Evolutionary conservation across 83 land plant species (phyloP).

Genomic region (Picea mariana): DNA sequence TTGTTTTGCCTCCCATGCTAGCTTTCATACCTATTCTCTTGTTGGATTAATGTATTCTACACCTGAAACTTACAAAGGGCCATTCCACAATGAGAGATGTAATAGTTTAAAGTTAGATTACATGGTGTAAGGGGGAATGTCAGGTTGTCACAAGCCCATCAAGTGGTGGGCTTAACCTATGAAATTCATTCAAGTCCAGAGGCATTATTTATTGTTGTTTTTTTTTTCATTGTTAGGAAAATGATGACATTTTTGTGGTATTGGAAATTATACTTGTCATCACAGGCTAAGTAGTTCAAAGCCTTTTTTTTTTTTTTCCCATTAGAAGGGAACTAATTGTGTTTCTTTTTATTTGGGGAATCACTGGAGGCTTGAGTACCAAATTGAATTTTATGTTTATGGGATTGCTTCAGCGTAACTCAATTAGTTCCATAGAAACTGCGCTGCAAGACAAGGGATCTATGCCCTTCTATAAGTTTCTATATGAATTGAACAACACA

Average conservation of each 20-base stretch:
- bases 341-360: background rate
- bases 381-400: background rate
- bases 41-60: too few species aligned
- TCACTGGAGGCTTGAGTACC: background rate
- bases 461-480: constrained; percentile 2
- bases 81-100: too few species aligned
- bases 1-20: too few species aligned
- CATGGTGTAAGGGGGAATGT: too few species aligned
- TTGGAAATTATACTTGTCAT: background rate
- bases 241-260: background rate
- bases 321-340: background rate
- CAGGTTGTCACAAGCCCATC: background rate
- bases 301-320: background rate
- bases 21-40: too few species aligned
- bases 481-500: background rate
- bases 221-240: background rate
- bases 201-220: background rate
- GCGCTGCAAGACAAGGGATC: background rate
- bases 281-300: background rate
- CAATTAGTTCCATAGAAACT: background rate
- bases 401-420: constrained; percentile 4
- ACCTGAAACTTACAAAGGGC: too few species aligned
- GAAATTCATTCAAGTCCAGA: background rate
- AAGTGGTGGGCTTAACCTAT: background rate
- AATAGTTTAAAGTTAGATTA: too few species aligned